These are phyloP conservation scores for Kitagawia praeruptora DNA, from an alignment of 129 eudicot species.

Conservation along the genomic window DNA sequence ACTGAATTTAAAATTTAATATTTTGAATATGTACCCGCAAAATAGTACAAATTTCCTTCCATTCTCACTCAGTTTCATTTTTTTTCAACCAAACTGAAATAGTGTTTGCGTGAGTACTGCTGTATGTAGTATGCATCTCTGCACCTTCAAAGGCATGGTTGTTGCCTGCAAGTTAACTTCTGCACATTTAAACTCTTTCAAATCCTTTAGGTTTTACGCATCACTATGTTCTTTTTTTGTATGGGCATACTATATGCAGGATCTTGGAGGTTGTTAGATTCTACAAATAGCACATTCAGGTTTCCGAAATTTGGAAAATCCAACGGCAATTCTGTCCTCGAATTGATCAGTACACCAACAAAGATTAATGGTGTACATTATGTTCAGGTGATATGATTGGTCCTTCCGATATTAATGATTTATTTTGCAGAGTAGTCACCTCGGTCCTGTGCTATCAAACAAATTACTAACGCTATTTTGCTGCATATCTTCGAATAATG, in stretches of 20 bases:
- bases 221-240: background rate
- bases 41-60: background rate
- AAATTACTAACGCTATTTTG: background rate
- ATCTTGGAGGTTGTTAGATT: conserved; percentile 68
- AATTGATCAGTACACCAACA: conserved; percentile 82
- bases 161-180: background rate
- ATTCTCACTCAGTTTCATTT: background rate
- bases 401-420: conserved; percentile 5
- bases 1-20: background rate
- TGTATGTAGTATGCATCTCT: background rate
- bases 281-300: conserved; percentile 58
- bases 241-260: conserved; percentile 39
- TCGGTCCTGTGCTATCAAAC: background rate
- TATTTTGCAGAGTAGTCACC: background rate
- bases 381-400: conserved; percentile 65
- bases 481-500: background rate
- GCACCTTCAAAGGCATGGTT: background rate
- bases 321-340: conserved; percentile 75
- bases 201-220: conserved; percentile 8
- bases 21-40: background rate
- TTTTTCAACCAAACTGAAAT: background rate
- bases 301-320: conserved; percentile 71
- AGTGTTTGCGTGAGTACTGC: background rate
- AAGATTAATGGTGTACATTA: conserved; percentile 93
- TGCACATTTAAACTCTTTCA: conserved; percentile 2